Base-by-base conservation (phyloP, 768 basidiomycete species). In the Trametes cingulata region DNA sequence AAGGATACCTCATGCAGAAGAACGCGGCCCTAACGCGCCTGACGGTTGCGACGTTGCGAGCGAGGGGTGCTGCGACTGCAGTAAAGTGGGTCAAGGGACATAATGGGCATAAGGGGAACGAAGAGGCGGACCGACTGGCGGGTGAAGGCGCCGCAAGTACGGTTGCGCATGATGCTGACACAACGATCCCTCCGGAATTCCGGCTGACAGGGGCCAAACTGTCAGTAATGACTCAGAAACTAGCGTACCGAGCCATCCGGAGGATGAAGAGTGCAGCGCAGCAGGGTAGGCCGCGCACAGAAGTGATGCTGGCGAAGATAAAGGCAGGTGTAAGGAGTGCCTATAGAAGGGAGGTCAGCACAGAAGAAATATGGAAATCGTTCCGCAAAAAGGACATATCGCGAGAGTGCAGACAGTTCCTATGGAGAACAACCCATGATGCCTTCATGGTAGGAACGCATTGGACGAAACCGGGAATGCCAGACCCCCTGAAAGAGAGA, bases 361-460 rank as follows among this genome's bases (percentile, higher is more conserved):
- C 24, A 2, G 45, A 2, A 6, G 17, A 3, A 2, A 13, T 46
- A 7, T 46, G 45, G 45, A 27, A 22, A 14, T 46, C 45, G 24
- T 13, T 46, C 5, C 3, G 7, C 24, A 27, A 14, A 3, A 25
- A 14, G 8, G n/a, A 58, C 29, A 19, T 58, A 1, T 13, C 41
- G 1, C 7, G 25, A 12, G 33, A 49, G 9, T 36, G 29, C 10
- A 7, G 45, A 2, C 48, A 58, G 22, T 58, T 58, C 13, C 15
- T 51, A 3, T 58, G 56, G 56, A 41, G 15, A 29, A 15, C 42
- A 9, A 42, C 51, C 2, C 56, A 58, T 19, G 50, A 58, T 27
- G 49, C 36, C 1, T 58, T 33, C 40, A 50, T 53, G 52, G 37
- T 49, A 3, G 45, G 59, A 2, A 24, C 22, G 12, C 49, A 58